These are phyloP conservation scores for Cladosporium sp. DNA, from an alignment of 2,329 filamentous ascomycete species.

Conservation along the genomic window DNA sequence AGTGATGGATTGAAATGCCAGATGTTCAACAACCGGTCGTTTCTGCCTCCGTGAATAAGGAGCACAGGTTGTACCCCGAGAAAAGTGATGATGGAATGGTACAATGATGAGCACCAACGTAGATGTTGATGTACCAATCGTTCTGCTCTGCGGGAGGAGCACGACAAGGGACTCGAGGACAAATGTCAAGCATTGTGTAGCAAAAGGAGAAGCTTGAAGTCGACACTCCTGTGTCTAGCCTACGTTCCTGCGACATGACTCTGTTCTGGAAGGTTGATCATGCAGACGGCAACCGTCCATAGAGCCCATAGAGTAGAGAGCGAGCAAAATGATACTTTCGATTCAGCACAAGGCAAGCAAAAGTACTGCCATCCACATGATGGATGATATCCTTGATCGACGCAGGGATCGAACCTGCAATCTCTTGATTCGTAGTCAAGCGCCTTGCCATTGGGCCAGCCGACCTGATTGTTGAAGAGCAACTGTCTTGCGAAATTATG, in stretches of 20 bases:
- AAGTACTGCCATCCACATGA: not conserved
- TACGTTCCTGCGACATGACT: not conserved
- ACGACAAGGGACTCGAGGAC: not conserved
- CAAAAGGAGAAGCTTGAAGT: not conserved
- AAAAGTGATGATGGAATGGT: not conserved
- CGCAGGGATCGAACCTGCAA: slow-evolving; percentile 25
- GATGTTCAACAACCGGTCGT: not conserved
- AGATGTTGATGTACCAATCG: not conserved
- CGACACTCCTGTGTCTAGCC: not conserved
- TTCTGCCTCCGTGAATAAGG: not conserved
- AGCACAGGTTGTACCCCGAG: not conserved
- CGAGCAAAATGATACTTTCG: not conserved
- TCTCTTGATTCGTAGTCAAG: slow-evolving; percentile 52
- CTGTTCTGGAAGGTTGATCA: not conserved
- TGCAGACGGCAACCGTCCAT: not conserved
- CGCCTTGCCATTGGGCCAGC: slow-evolving; percentile 61
- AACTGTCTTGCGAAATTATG: not conserved
- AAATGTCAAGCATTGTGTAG: not conserved
- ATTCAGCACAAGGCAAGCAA: not conserved
- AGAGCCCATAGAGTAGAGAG: not conserved
- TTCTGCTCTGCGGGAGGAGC: not conserved
- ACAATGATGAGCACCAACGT: not conserved
- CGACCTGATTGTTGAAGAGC: slow-evolving; percentile 4
- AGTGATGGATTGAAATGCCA: not conserved
- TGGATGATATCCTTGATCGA: slow-evolving; percentile 5